These are phyloP conservation scores for Hibiscus syriacus DNA, from an alignment of 345 rosid species.

Conservation along the genomic window DNA sequence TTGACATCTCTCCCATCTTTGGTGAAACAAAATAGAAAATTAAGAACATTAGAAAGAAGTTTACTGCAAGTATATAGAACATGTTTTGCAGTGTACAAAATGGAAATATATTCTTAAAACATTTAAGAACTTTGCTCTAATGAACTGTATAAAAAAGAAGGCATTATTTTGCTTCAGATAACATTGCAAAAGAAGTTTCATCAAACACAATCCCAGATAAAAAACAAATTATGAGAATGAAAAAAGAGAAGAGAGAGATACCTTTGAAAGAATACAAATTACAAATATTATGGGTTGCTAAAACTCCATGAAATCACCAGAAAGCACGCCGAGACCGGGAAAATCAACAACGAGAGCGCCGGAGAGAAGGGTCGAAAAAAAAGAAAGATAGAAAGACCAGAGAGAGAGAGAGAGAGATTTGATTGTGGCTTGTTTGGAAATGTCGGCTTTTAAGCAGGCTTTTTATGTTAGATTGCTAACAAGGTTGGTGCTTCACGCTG, in stretches of 20 bases:
- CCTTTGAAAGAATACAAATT: neutral
- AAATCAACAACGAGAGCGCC: neutral
- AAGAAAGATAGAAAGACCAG: neutral
- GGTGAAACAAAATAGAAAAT: neutral
- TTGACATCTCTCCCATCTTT: conserved; percentile 82
- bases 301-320: conserved; percentile 20
- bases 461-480: conserved; percentile 15
- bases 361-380: conserved; percentile 1
- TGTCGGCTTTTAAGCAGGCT: conserved; percentile 10
- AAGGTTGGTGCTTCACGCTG: conserved; percentile 37
- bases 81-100: neutral
- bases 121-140: neutral
- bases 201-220: no score
- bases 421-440: conserved; percentile 33
- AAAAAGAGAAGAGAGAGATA: neutral
- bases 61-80: neutral
- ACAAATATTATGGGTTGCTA: conserved; percentile 19
- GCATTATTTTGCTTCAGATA: no score
- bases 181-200: no score
- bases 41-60: neutral
- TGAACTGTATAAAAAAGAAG: neutral
- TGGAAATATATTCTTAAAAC: no score
- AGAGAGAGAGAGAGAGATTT: neutral
- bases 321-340: no score
- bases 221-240: neutral